A percentile compares a stretch with the other conserved stretches of the same genome.
These are phyloP conservation scores for Drosera capensis DNA, from an alignment of 148 eudicot species.

Conservation along the genomic window DNA sequence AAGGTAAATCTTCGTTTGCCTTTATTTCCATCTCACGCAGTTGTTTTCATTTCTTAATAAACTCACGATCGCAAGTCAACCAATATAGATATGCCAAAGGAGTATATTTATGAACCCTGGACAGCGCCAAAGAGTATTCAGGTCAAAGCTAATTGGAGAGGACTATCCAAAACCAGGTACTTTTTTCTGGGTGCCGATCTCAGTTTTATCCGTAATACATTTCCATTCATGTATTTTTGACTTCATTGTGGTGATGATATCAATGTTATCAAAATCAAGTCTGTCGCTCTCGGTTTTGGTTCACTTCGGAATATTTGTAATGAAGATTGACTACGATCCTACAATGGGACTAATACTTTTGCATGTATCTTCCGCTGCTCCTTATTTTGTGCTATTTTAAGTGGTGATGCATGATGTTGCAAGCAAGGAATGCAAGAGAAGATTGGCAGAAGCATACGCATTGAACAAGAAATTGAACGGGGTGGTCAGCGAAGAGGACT, in stretches of 20 bases:
- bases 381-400: no score
- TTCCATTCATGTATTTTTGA: background rate
- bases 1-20: conserved; percentile 35
- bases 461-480: conserved; percentile 53
- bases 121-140: conserved; percentile 77
- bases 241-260: background rate
- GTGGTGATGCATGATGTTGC: conserved; percentile 67
- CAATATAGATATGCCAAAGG: conserved; percentile 84
- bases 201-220: background rate
- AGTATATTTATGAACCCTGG: conserved; percentile 93
- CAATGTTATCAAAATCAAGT: no score
- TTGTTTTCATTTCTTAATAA: background rate
- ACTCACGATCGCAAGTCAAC: conserved; percentile 1
- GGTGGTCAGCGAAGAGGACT: conserved; percentile 42
- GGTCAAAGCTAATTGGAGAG: conserved; percentile 67
- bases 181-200: background rate
- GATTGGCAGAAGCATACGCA: conserved; percentile 63
- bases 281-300: no score
- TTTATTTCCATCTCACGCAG: background rate
- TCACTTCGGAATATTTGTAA: no score
- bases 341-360: background rate
- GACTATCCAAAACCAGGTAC: conserved; percentile 87
- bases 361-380: conserved; percentile 5
- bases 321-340: background rate
- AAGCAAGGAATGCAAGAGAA: conserved; percentile 77